Evolutionary conservation across 495 filamentous ascomycete species (phyloP).

Genomic region (Lindgomyces ingoldianus): DNA sequence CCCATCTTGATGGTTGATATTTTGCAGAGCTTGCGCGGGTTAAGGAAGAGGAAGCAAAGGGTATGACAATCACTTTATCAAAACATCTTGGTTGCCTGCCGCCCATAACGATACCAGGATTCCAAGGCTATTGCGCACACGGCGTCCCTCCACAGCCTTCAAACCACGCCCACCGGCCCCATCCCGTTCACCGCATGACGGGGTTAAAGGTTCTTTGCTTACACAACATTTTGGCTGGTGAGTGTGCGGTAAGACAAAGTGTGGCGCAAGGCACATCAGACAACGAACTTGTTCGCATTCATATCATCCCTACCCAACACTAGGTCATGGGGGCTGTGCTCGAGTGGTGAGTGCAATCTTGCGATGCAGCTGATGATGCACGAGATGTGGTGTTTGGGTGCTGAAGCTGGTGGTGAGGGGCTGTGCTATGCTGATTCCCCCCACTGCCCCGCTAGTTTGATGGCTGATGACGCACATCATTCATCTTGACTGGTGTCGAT

Average conservation of each 20-base stretch:
- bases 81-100: not conserved
- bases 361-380: not conserved
- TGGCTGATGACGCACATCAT: not conserved
- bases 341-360: not conserved
- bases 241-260: not conserved
- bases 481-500: not conserved
- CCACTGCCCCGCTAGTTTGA: not conserved
- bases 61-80: not conserved
- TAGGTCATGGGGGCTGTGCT: not conserved
- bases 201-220: not conserved
- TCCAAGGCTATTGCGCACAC: not conserved
- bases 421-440: too few relatives aligned
- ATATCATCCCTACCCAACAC: not conserved
- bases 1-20: not conserved
- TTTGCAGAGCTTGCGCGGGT: not conserved
- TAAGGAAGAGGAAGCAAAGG: too few relatives aligned
- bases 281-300: constrained; percentile 5
- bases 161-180: not conserved
- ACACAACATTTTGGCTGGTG: not conserved
- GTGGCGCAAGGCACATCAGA: constrained; percentile 19
- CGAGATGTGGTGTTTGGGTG: not conserved
- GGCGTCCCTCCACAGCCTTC: not conserved
- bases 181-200: constrained; percentile 18
- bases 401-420: not conserved
- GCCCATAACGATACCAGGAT: not conserved